Evolutionary conservation across 345 rosid species (phyloP).

Genomic region (Mallotus nudiflorus): DNA sequence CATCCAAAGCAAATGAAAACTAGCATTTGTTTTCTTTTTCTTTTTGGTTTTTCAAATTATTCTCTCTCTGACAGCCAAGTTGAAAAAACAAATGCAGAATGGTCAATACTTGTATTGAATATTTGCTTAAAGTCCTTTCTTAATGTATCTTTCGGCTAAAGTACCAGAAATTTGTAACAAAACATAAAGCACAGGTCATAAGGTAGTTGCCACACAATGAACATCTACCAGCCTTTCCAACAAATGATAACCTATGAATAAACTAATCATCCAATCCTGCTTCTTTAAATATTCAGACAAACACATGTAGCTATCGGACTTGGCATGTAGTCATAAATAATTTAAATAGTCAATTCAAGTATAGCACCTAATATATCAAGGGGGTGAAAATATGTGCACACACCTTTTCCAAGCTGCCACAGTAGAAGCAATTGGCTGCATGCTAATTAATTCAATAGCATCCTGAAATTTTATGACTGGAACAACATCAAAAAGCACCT

Average conservation of each 20-base stretch:
- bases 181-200: not conserved
- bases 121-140: not conserved
- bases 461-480: slow-evolving; percentile 81
- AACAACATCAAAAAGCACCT: slow-evolving; percentile 96
- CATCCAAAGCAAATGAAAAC: not conserved
- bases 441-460: slow-evolving; percentile 84
- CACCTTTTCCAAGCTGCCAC: slow-evolving; percentile 83
- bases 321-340: not conserved
- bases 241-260: not conserved
- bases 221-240: no score
- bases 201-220: no score
- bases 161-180: not conserved
- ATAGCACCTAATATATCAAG: not conserved
- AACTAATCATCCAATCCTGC: not conserved
- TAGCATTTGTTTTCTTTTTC: not conserved
- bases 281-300: not conserved
- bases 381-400: slow-evolving; percentile 1
- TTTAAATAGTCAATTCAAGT: not conserved
- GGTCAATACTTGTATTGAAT: not conserved
- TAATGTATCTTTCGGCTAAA: not conserved
- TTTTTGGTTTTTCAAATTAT: not conserved
- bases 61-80: not conserved
- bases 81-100: not conserved
- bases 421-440: slow-evolving; percentile 90
- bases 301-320: not conserved